Conservation (phyloP, 2,329 filamentous ascomycete species). For the Ceratocystiopsis minuta region DNA sequence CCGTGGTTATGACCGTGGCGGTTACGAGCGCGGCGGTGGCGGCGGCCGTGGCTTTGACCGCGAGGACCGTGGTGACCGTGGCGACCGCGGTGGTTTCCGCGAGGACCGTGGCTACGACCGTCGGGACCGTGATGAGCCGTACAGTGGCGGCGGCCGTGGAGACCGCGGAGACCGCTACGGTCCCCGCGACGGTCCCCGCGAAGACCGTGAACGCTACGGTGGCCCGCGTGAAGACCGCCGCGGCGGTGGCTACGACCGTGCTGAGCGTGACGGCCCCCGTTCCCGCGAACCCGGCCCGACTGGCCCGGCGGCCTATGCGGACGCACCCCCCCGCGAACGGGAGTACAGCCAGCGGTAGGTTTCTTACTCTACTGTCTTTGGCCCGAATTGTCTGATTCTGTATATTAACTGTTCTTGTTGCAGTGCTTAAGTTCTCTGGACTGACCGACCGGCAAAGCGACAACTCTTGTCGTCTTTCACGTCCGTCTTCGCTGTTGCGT, state of each 20-base stretch:
- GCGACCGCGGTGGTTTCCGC: constrained; percentile 28
- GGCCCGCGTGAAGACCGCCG: constrained; percentile 16
- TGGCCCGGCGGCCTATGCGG: constrained; percentile 21
- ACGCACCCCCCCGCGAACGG: constrained; percentile 23
- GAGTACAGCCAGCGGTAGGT: constrained; percentile 23
- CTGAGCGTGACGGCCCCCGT: constrained; percentile 13
- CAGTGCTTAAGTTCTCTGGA: no score
- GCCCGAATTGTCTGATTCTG: no score
- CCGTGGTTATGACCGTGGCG: constrained; percentile 28
- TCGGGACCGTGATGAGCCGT: constrained; percentile 10
- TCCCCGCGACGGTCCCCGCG: constrained; percentile 28
- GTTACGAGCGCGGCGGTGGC: constrained; percentile 14
- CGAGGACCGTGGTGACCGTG: constrained; percentile 25
- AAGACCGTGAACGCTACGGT: constrained; percentile 26
- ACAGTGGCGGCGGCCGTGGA: constrained; percentile 17
- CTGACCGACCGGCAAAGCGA: no score
- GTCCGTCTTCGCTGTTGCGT: no score
- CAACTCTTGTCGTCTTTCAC: no score
- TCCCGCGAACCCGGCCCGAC: constrained; percentile 13
- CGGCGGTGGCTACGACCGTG: constrained; percentile 14
- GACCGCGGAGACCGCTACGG: constrained; percentile 32
- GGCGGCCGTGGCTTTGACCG: neutral
- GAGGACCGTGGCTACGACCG: constrained; percentile 26
- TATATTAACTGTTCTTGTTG: no score
- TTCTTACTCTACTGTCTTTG: neutral